Evolutionary conservation across 345 rosid species (phyloP).

Genomic region (Aethionema arabicum): DNA sequence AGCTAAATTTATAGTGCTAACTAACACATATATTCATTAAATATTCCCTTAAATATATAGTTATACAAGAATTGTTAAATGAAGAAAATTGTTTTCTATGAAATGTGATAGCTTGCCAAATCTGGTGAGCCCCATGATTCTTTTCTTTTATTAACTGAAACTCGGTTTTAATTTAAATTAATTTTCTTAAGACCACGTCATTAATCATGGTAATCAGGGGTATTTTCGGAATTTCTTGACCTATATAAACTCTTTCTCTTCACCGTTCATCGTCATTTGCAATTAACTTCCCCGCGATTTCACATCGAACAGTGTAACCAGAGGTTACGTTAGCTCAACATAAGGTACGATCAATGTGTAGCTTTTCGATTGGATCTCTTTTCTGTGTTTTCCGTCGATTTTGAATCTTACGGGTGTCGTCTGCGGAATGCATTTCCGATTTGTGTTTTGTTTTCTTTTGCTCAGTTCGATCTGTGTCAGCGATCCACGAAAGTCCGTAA

Average conservation of each 20-base stretch:
- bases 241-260: neutral
- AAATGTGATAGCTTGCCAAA: neutral
- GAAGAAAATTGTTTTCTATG: too few species aligned
- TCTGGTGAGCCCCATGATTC: neutral
- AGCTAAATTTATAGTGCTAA: too few species aligned
- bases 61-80: too few species aligned
- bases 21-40: too few species aligned
- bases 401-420: neutral
- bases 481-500: neutral
- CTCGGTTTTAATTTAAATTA: neutral
- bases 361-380: neutral
- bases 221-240: neutral
- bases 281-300: neutral
- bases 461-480: slow-evolving; percentile 4
- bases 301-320: too few species aligned
- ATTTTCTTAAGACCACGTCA: neutral
- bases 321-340: neutral
- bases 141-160: too few species aligned
- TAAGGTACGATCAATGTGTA: neutral
- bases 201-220: neutral
- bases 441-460: neutral
- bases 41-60: too few species aligned
- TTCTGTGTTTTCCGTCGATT: neutral
- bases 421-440: neutral
- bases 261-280: neutral